Base-by-base conservation (phyloP, 352 stramenopile genomes). In the Globisporangium ultimum region DNA sequence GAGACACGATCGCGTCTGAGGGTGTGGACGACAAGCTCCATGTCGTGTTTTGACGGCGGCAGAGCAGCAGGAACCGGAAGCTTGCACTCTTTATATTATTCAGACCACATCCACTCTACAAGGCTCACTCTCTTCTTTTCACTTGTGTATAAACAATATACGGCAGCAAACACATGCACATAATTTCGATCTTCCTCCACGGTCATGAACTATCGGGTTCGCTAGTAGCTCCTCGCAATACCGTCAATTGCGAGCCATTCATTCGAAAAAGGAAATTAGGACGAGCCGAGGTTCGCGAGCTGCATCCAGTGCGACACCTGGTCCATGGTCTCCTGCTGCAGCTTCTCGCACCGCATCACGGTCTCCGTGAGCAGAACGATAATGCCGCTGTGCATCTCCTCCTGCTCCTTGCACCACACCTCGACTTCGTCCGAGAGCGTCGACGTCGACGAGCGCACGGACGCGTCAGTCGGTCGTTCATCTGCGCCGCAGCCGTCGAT, bases 271-370 rank as follows among this genome's bases (percentile, higher is more conserved):
- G 5, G 28, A 10, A 36, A 11, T 36, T 36, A 36, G 28, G 67
- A 41, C 12, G 70, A 68, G 51, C 65, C 49, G 13, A 74, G 70
- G 52, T 60, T 76, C 14, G 66, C 76, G 18, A 90, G 63, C 51
- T 94, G 78, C 80, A 94, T 87, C 60, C 87, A 78, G 59, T 84
- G 86, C 66, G 91, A 78, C n/a, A 94, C 72, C 60, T 94, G 81
- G 59, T 94, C 84, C 40, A 92, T 54, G 47, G 89, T 87, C 58
- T 94, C 80, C 66, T 91, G 82, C 64, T 94, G 81, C 9, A 94
- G 62, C 38, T 76, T 79, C 64, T 94, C 84, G 58, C 84, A 94
- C 28, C 80, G 76, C 71, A 91, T 71, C 47, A 92, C 73, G 4
- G 84, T 94, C 66, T 94, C 84, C 5, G 84, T 94, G 7, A 94